Evolutionary conservation across 108 stramenopile genomes (phyloP).

Genomic region (Pelagomonas calceolata): DNA sequence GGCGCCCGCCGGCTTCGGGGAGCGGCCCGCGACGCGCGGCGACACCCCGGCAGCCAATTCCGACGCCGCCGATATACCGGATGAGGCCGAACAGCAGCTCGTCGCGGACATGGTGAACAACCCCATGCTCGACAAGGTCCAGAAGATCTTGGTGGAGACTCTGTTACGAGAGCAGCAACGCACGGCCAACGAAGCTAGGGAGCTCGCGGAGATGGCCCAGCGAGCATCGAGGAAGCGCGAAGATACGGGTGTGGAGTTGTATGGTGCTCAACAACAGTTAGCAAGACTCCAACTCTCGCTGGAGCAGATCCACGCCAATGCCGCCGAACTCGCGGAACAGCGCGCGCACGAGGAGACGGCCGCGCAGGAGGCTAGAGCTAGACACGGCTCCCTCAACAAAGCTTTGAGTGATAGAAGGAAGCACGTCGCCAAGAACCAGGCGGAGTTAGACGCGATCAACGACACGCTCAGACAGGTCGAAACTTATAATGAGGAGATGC

Average conservation of each 20-base stretch:
- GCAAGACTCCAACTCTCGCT: conserved; percentile 52
- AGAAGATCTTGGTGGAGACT: conserved; percentile 49
- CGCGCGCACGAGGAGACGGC: conserved; percentile 41
- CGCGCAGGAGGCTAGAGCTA: conserved; percentile 26
- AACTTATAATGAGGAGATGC: conserved; percentile 63
- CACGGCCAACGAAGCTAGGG: conserved; percentile 40
- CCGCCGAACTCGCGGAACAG: conserved; percentile 28
- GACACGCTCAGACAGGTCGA: conserved; percentile 57
- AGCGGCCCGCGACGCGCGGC: no score
- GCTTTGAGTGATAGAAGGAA: conserved; percentile 18
- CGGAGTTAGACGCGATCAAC: conserved; percentile 43
- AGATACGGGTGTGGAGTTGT: conserved; percentile 56
- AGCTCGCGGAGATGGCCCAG: conserved; percentile 35
- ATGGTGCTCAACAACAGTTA: conserved; percentile 69
- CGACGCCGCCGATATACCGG: background rate
- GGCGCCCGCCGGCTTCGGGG: no score
- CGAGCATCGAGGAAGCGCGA: conserved; percentile 34
- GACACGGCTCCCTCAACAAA: conserved; percentile 12
- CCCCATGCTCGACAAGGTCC: conserved; percentile 62
- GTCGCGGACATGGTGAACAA: conserved; percentile 32
- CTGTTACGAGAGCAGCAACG: conserved; percentile 48
- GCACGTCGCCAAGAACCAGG: conserved; percentile 19
- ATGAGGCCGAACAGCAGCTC: background rate
- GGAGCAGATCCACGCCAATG: conserved; percentile 41
- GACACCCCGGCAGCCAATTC: background rate